These are phyloP conservation scores for Steccherinum ochraceum DNA, from an alignment of 768 basidiomycete genomes.

Conservation along the genomic window DNA sequence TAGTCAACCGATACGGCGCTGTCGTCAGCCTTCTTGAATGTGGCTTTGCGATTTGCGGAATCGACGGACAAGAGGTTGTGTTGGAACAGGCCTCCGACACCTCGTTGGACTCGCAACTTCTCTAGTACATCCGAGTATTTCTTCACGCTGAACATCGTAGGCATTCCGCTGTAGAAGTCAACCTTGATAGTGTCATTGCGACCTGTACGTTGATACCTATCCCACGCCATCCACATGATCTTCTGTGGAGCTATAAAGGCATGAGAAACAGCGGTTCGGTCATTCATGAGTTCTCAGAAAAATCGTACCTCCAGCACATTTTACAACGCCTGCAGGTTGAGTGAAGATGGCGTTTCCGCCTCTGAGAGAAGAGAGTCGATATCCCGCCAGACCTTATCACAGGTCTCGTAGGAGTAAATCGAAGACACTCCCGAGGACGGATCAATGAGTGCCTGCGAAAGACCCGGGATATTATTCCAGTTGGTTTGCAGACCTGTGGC, in stretches of 20 bases:
- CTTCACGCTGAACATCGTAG: slow-evolving; percentile 94
- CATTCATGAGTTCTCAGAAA: neutral
- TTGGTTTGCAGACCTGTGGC: slow-evolving; percentile 87
- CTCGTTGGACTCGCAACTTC: slow-evolving; percentile 67
- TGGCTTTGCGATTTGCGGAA: slow-evolving; percentile 63
- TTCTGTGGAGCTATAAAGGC: slow-evolving; percentile 68
- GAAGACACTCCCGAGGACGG: slow-evolving; percentile 78
- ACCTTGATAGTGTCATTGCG: slow-evolving; percentile 52
- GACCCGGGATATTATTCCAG: slow-evolving; percentile 67
- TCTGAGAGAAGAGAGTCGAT: slow-evolving; percentile 69
- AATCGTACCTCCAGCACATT: slow-evolving; percentile 80
- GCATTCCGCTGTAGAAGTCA: slow-evolving; percentile 87
- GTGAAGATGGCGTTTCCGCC: slow-evolving; percentile 89
- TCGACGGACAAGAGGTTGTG: slow-evolving; percentile 81
- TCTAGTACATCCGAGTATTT: slow-evolving; percentile 92
- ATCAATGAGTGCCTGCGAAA: slow-evolving; percentile 72
- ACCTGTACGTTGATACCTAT: slow-evolving; percentile 59
- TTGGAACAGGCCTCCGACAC: slow-evolving; percentile 73
- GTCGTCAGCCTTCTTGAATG: slow-evolving; percentile 76
- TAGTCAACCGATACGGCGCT: slow-evolving; percentile 68
- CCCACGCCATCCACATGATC: slow-evolving; percentile 98
- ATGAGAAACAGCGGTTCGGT: neutral
- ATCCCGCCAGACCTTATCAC: slow-evolving; percentile 84
- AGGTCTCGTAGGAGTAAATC: slow-evolving; percentile 87
- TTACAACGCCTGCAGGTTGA: slow-evolving; percentile 87